Conservation (phyloP, 805 yeast genomes). For the Candida qinlingensis region DNA sequence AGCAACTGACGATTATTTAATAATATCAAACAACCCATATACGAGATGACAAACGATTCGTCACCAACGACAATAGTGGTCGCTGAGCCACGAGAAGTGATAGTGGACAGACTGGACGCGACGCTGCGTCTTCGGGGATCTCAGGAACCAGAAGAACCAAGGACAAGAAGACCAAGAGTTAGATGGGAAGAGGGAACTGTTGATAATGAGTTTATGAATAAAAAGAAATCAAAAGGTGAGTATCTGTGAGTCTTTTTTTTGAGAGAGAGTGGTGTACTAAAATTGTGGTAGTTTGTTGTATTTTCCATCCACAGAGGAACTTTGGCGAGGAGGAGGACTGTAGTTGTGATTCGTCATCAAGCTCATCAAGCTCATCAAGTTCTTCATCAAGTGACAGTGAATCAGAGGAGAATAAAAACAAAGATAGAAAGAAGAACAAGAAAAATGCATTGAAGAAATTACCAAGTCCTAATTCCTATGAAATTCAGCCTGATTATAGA, state of each 20-base stretch:
- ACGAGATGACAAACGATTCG: neutral
- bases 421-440: constrained; percentile 30
- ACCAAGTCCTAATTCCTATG: constrained; percentile 78
- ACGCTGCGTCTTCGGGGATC: constrained; percentile 19
- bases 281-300: constrained; percentile 60
- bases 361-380: constrained; percentile 19
- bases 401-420: constrained; percentile 24
- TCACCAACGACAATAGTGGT: neutral
- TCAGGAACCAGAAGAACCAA: constrained; percentile 14
- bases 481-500: constrained; percentile 68
- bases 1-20: no score
- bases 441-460: constrained; percentile 24
- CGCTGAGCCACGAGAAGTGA: neutral
- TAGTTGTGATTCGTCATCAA: constrained; percentile 26
- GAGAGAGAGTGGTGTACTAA: neutral
- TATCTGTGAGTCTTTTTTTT: neutral
- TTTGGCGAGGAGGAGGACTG: constrained; percentile 41
- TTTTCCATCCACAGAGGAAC: constrained; percentile 70
- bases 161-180: constrained; percentile 44
- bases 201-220: constrained; percentile 85
- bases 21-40: neutral
- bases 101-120: neutral
- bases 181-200: constrained; percentile 82
- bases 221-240: constrained; percentile 76
- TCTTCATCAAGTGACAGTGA: constrained; percentile 37